Conservation (phyloP, 208 protist species). For the Leishmania guyanensis region DNA sequence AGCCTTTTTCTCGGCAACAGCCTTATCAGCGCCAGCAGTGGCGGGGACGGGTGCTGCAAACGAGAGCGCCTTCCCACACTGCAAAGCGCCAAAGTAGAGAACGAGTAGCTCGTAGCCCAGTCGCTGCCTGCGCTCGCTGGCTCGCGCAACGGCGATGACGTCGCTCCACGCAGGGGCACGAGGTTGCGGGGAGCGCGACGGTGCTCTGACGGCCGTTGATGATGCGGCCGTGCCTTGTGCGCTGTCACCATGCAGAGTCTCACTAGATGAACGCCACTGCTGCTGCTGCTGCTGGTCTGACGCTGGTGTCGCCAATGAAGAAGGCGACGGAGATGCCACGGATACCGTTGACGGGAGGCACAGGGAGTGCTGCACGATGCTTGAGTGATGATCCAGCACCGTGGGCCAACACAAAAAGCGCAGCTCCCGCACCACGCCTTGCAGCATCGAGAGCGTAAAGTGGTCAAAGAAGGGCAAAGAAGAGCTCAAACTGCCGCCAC, state of each 20-base stretch:
- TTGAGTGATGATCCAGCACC: slow-evolving; percentile 40
- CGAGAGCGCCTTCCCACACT: slow-evolving; percentile 17
- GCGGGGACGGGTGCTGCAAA: slow-evolving; percentile 9
- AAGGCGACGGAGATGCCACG: background rate
- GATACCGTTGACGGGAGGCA: slow-evolving; percentile 4
- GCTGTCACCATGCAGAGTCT: background rate
- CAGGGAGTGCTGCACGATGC: slow-evolving; percentile 40
- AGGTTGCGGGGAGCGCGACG: background rate
- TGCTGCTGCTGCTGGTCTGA: background rate
- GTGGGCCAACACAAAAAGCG: slow-evolving; percentile 54
- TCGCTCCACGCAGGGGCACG: slow-evolving; percentile 25
- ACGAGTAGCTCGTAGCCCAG: slow-evolving; percentile 54
- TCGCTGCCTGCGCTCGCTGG: slow-evolving; percentile 42
- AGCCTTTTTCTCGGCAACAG: background rate
- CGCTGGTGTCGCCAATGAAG: background rate
- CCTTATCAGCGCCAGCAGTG: background rate
- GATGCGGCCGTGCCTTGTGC: background rate
- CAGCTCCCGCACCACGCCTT: slow-evolving; percentile 35
- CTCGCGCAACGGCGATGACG: slow-evolving; percentile 35
- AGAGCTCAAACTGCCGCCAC: background rate
- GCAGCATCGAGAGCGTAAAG: background rate
- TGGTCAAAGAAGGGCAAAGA: background rate
- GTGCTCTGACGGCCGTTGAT: background rate
- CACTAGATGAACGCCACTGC: background rate
- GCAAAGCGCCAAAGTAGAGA: slow-evolving; percentile 20